Conservation (phyloP, 1,139 yeast species). For the Casaregolazyma lundiana region DNA sequence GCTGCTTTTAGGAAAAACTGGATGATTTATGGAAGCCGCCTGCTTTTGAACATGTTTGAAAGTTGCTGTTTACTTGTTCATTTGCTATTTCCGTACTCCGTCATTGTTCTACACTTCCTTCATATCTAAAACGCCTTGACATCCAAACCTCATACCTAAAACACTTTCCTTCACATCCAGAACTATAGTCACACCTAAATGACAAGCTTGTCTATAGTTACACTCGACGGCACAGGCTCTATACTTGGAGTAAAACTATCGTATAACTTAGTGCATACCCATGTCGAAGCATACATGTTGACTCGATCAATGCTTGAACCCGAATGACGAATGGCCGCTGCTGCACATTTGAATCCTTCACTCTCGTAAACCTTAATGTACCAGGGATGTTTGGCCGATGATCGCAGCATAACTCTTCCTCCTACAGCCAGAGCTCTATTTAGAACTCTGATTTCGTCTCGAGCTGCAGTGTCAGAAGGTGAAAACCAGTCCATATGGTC, state of each 20-base stretch:
- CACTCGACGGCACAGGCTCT: slow-evolving; percentile 2
- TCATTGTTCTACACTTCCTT: too few species aligned
- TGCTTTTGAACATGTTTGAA: too few species aligned
- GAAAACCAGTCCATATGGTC: slow-evolving; percentile 87
- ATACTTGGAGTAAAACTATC: slow-evolving; percentile 8
- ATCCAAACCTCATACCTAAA: too few species aligned
- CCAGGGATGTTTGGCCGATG: slow-evolving; percentile 75
- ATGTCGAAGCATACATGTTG: slow-evolving; percentile 84
- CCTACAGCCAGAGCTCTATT: slow-evolving; percentile 57
- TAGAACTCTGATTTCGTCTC: slow-evolving; percentile 61
- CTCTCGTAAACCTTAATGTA: slow-evolving; percentile 63
- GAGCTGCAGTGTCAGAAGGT: slow-evolving; percentile 59
- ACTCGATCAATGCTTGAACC: slow-evolving; percentile 70
- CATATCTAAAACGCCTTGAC: too few species aligned
- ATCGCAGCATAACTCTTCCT: slow-evolving; percentile 73
- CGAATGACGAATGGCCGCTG: slow-evolving; percentile 62
- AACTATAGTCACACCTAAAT: slow-evolving; percentile 9
- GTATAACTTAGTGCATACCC: slow-evolving; percentile 62
- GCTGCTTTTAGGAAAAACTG: too few species aligned
- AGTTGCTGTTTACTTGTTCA: too few species aligned
- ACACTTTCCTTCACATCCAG: not conserved
- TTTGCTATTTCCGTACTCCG: too few species aligned
- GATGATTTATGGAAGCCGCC: too few species aligned
- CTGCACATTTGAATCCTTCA: slow-evolving; percentile 59
- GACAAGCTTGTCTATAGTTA: slow-evolving; percentile 10